Percentiles rank a stretch among this genome's conserved stretches.
Conservation (phyloP, 495 filamentous ascomycete genomes). For the Xylaria curta region DNA sequence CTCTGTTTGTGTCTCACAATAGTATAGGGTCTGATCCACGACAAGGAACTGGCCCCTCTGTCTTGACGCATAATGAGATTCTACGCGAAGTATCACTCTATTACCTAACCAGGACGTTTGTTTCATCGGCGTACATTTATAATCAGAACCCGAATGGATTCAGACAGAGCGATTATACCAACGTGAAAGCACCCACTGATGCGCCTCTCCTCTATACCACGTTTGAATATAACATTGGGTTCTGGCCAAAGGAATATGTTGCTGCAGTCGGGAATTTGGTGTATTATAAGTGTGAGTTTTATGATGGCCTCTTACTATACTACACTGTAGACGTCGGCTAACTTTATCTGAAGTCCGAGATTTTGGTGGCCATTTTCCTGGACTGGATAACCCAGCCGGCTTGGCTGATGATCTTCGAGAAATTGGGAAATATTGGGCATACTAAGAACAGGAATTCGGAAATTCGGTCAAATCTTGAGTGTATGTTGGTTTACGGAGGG, state of each 20-base stretch:
- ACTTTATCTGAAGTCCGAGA: conserved; percentile 29
- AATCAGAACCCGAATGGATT: conserved; percentile 29
- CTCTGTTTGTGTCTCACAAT: conserved; percentile 2
- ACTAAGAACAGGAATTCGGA: neutral
- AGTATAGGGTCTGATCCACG: conserved; percentile 27
- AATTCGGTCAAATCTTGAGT: neutral
- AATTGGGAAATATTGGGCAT: conserved; percentile 21
- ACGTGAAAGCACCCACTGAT: conserved; percentile 24
- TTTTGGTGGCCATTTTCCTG: conserved; percentile 38
- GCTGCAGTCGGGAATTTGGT: conserved; percentile 37
- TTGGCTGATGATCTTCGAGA: conserved; percentile 28
- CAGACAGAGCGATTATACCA: conserved; percentile 8
- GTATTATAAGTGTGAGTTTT: conserved; percentile 33
- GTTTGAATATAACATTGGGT: conserved; percentile 34
- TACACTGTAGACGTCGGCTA: neutral
- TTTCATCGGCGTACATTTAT: conserved; percentile 34
- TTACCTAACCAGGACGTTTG: conserved; percentile 36
- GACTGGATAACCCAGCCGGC: conserved; percentile 33
- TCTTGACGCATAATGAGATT: conserved; percentile 36
- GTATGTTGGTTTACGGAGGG: neutral
- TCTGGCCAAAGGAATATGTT: conserved; percentile 31
- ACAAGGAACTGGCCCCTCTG: conserved; percentile 26
- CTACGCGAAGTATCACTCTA: conserved; percentile 42
- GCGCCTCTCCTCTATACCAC: conserved; percentile 31
- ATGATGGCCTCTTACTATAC: neutral